Base-by-base conservation (phyloP, 139 green algal species). In the Chlamydomonas sp. region DNA sequence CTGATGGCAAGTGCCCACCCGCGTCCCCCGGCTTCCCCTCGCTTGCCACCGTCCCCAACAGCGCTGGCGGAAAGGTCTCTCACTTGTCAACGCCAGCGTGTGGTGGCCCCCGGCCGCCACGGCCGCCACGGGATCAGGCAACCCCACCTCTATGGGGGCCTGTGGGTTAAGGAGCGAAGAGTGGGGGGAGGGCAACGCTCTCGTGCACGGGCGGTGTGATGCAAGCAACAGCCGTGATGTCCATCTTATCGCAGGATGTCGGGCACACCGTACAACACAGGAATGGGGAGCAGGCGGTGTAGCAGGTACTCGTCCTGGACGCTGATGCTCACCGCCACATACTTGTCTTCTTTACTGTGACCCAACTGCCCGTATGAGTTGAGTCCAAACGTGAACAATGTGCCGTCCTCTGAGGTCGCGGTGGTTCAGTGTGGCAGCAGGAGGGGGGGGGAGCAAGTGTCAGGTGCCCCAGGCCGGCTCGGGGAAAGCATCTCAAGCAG, bases 361-460 rank as follows among this genome's bases (percentile, higher is more conserved):
- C 95, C 94, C 16, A 98, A 90, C 87, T 97, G 94, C 0, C 92
- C 93, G 69, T 88, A 79, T 62, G 93, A 88, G 72, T 98, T 98
- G 20, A 96, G 84, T 2, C 95, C 95, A 82, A 96, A 96, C 1
- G 92, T 96, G 83, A 94, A 94, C 12, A 97, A 79, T 1, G 80
- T 79, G 14, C 95, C 95, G 74, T 95, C 90, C 49, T 90, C 94
- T 93, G 71, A 0, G n/a, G 62, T 66, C 10, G 63, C 14, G 67
- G 67, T 91, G 79, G 62, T 10, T 4, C 12, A 49, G 71, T 20
- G 57, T n/a, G 5, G 71, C 71, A 77, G 9, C 31, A 49, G 31
- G 31, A 49, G 31, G n/a, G 31, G 4, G 4, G 49, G 75, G n/a
- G 62, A 57, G 67, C 62, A 68, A 79, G 74, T 9, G 5, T 61